Evolutionary conservation across 352 stramenopile species (phyloP), one percentile per base, ranked within the genome.

Genomic region (Albugo laibachii): DNA sequence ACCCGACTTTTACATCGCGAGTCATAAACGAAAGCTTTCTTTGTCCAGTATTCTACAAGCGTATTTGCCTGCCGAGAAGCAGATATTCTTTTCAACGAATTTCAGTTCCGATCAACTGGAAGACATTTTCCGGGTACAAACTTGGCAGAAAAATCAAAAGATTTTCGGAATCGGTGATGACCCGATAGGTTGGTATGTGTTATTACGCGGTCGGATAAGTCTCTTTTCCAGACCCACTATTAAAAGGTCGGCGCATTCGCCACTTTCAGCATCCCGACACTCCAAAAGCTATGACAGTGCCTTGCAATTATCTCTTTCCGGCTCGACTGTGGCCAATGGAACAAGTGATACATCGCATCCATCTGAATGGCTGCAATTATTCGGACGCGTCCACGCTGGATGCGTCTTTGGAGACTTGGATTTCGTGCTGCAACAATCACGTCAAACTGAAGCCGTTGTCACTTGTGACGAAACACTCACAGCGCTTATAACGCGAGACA

Each of bases 361-460:
- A 19, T 43, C 3, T 43, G 38, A 19, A 24, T 43, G 16, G 38
- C 13, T 35, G 40, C 41, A 13, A 57, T 50, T 20, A 50, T 60
- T 81, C 6, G 59, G 69, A 1, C 66, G 62, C n/a, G 65, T 78
- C 0, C 58, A 63, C 13, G 57, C 66, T 20, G 67, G 66, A 5
- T 76, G 65, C 36, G 70, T 82, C 39, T 78, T 80, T 41, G 69
- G 69, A 13, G 69, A 82, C 37, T 67, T 82, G 63, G 69, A 78
- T 48, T 82, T 72, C 39, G 59, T 76, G 50, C 53, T 82, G 43
- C 46, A 52, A 20, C 66, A 80, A 47, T 36, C 50, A 35, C 60
- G 66, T n/a, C 57, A 63, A n/a, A 55, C 77, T 36, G 16, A 3
- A 10, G 38, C 38, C 8, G 38, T 43, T 24, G 38, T 43, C 38